Evolutionary conservation across 2,329 filamentous ascomycete species (phyloP).

Genomic region (Colletotrichum phormii): DNA sequence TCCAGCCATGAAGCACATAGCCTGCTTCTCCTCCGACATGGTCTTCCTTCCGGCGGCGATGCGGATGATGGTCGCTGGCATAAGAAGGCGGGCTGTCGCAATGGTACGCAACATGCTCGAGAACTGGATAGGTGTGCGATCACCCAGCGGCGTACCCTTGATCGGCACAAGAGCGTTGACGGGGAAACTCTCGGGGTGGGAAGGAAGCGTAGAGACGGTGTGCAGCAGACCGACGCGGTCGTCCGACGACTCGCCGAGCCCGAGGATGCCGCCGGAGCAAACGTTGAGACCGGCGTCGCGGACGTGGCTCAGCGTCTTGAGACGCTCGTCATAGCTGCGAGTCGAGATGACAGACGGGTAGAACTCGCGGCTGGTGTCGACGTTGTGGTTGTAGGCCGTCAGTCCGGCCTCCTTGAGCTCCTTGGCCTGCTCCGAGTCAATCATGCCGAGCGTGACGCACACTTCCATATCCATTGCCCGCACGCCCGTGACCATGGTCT

Average conservation of each 20-base stretch:
- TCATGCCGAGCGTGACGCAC: slow-evolving; percentile 95
- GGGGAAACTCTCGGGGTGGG: slow-evolving; percentile 90
- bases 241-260: slow-evolving; percentile 80
- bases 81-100: slow-evolving; percentile 83
- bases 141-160: slow-evolving; percentile 86
- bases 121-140: slow-evolving; percentile 79
- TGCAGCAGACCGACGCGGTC: slow-evolving; percentile 88
- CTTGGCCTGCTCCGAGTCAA: slow-evolving; percentile 82
- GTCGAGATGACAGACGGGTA: slow-evolving; percentile 90
- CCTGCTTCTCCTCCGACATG: slow-evolving; percentile 89
- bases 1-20: slow-evolving; percentile 88
- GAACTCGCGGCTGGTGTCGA: slow-evolving; percentile 90
- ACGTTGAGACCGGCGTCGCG: slow-evolving; percentile 89
- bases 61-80: slow-evolving; percentile 88
- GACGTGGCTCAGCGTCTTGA: slow-evolving; percentile 83
- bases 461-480: slow-evolving; percentile 87
- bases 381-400: slow-evolving; percentile 94
- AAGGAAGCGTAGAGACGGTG: slow-evolving; percentile 83
- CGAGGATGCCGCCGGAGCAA: slow-evolving; percentile 89
- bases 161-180: slow-evolving; percentile 93
- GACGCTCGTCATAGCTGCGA: slow-evolving; percentile 85
- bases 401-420: slow-evolving; percentile 86
- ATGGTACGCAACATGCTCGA: slow-evolving; percentile 85
- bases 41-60: slow-evolving; percentile 87
- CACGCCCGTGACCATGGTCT: slow-evolving; percentile 86